Conservation (phyloP, 768 basidiomycete genomes). For the Tricholomella constricta region DNA sequence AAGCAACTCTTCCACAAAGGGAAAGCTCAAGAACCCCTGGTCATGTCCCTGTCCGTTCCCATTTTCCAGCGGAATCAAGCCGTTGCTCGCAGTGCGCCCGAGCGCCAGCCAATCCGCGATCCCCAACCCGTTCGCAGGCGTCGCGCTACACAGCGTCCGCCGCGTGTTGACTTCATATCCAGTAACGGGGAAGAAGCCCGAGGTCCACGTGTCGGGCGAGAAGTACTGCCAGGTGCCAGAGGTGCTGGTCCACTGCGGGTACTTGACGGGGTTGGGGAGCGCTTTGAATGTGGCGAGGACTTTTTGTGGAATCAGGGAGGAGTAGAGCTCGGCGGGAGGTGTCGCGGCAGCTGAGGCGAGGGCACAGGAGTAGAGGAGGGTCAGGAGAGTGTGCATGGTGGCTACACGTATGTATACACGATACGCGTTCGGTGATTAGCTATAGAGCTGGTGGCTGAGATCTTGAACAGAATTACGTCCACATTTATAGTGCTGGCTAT, state of each 20-base stretch:
- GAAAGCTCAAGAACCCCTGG: slow-evolving; percentile 71
- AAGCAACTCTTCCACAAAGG: slow-evolving; percentile 61
- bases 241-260: slow-evolving; percentile 50
- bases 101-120: slow-evolving; percentile 59
- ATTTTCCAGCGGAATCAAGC: slow-evolving; percentile 50
- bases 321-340: slow-evolving; percentile 56
- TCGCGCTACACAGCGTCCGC: slow-evolving; percentile 45
- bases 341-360: slow-evolving; percentile 21
- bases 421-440: background rate
- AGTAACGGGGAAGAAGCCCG: slow-evolving; percentile 66
- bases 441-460: background rate
- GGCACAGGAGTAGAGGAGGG: slow-evolving; percentile 14
- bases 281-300: slow-evolving; percentile 54
- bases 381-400: slow-evolving; percentile 8
- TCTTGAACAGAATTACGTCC: background rate
- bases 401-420: background rate
- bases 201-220: slow-evolving; percentile 61
- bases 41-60: slow-evolving; percentile 61
- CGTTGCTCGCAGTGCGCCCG: slow-evolving; percentile 52
- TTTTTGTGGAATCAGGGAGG: slow-evolving; percentile 58
- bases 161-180: slow-evolving; percentile 62
- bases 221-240: slow-evolving; percentile 57
- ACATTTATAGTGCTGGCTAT: slow-evolving; percentile 8
- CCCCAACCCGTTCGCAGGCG: slow-evolving; percentile 36
- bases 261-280: slow-evolving; percentile 39